A percentile compares a stretch with the other conserved stretches of the same genome.
phyloP scores from a whole-genome alignment of 2,329 filamentous ascomycete genomes.

The Mollisiaceae sp. region DNA sequence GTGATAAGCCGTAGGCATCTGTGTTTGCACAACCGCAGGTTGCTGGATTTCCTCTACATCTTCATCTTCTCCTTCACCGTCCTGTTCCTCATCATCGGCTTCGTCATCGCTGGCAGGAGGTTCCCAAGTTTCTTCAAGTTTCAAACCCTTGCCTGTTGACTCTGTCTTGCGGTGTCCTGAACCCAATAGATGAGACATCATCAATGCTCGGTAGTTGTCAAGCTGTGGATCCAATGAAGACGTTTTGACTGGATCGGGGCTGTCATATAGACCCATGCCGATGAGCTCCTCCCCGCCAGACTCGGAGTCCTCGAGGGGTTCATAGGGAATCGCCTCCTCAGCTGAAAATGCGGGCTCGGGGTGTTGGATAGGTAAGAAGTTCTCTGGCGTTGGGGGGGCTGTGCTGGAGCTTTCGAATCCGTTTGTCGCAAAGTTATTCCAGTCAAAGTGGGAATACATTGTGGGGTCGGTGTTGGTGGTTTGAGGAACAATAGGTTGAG shows the following conservation, averaged over 20 bases:
- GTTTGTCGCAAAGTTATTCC: slow-evolving; percentile 53
- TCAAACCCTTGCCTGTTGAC: slow-evolving; percentile 73
- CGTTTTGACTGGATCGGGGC: slow-evolving; percentile 60
- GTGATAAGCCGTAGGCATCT: slow-evolving; percentile 1
- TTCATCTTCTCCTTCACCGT: slow-evolving; percentile 38
- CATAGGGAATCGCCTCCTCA: slow-evolving; percentile 56
- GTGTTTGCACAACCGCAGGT: slow-evolving; percentile 5
- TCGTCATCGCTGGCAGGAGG: slow-evolving; percentile 63
- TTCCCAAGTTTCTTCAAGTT: slow-evolving; percentile 81
- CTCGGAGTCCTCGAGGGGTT: slow-evolving; percentile 59
- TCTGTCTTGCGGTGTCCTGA: slow-evolving; percentile 52
- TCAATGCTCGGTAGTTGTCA: slow-evolving; percentile 57
- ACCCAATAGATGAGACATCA: slow-evolving; percentile 60
- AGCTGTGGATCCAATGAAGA: slow-evolving; percentile 51
- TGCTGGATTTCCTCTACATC: slow-evolving; percentile 17
- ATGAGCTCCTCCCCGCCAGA: slow-evolving; percentile 72
- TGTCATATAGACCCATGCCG: slow-evolving; percentile 83
- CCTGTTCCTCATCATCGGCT: slow-evolving; percentile 56
- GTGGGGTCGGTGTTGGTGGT: slow-evolving; percentile 33
- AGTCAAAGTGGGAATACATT: slow-evolving; percentile 46
- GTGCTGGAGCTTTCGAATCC: slow-evolving; percentile 51
- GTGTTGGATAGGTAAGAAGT: slow-evolving; percentile 59
- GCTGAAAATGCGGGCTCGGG: slow-evolving; percentile 51
- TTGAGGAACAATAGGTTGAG: slow-evolving; percentile 23
- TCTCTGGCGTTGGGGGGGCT: slow-evolving; percentile 64